Evolutionary conservation across 148 eudicot genomes (phyloP).

Genomic region (Silene uniflora): DNA sequence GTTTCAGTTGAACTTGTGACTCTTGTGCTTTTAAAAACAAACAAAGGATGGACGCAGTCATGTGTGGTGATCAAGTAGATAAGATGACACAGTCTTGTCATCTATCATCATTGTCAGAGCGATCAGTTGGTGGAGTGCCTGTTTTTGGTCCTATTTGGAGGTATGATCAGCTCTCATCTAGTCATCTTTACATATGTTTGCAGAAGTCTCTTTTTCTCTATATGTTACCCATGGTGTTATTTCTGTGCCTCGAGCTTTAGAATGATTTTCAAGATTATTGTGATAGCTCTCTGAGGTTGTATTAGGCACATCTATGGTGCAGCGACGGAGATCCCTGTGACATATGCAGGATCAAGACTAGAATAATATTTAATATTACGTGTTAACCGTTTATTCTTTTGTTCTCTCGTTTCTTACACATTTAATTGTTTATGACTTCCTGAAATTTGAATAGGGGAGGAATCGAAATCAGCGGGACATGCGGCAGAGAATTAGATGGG

Average conservation of each 20-base stretch:
- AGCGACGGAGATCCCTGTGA: neutral
- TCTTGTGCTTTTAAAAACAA: constrained; percentile 1
- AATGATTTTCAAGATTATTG: neutral
- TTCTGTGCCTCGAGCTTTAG: neutral
- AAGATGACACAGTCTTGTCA: neutral
- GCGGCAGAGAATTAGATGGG: constrained; percentile 27
- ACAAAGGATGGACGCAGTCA: constrained; percentile 29
- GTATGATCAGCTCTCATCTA: constrained; percentile 11
- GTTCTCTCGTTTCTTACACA: neutral
- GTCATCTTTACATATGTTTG: too few relatives aligned
- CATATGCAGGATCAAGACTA: neutral
- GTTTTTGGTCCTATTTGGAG: constrained; percentile 19
- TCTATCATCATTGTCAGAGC: neutral
- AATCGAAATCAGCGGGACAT: constrained; percentile 30
- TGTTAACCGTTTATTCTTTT: neutral
- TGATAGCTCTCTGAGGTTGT: neutral
- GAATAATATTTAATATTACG: neutral
- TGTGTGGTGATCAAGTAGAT: constrained; percentile 10
- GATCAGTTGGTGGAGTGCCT: neutral
- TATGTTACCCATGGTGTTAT: neutral
- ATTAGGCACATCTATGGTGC: neutral
- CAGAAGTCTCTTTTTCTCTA: neutral
- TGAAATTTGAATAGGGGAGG: constrained; percentile 44
- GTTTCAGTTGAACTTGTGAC: constrained; percentile 54
- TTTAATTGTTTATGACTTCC: neutral